These are phyloP conservation scores for Mollisiaceae sp. DNA, from an alignment of 2,329 filamentous ascomycete genomes.

Conservation along the genomic window DNA sequence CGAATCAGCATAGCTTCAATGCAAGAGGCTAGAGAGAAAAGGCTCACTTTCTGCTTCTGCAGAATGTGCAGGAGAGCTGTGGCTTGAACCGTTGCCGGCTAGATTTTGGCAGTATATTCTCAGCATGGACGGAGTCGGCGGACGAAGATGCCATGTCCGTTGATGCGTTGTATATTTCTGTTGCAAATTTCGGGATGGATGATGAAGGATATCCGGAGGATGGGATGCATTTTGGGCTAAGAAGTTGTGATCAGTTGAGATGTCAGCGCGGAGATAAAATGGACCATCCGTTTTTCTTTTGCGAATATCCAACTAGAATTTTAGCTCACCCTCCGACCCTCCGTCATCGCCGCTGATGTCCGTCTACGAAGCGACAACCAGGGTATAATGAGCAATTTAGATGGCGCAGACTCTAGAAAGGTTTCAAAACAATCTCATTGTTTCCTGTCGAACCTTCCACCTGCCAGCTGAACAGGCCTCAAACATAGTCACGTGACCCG, in stretches of 20 bases:
- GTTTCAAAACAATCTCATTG: no score
- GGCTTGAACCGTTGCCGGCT: constrained; percentile 36
- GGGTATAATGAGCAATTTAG: no score
- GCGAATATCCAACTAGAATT: not conserved
- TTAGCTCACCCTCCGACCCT: not conserved
- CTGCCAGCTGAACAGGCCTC: no score
- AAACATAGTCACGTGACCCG: no score
- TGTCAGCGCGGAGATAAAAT: not conserved
- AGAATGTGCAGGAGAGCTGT: constrained; percentile 39
- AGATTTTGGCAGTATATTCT: not conserved
- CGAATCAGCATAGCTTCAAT: not conserved
- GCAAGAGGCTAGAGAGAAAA: not conserved
- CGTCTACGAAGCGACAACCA: not conserved
- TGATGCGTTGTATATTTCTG: not conserved
- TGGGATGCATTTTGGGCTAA: constrained; percentile 1
- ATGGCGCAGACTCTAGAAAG: no score
- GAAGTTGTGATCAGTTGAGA: not conserved
- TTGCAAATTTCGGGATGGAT: not conserved
- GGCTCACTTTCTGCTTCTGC: constrained; percentile 37
- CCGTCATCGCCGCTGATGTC: not conserved
- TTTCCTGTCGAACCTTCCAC: no score
- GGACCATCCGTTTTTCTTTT: not conserved
- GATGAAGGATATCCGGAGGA: not conserved
- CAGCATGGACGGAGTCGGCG: not conserved
- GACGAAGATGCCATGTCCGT: not conserved